Percentiles rank a stretch among this genome's conserved stretches.
Conservation (phyloP, 1,139 yeast species). For the Nakaseomyces bracarensis region DNA sequence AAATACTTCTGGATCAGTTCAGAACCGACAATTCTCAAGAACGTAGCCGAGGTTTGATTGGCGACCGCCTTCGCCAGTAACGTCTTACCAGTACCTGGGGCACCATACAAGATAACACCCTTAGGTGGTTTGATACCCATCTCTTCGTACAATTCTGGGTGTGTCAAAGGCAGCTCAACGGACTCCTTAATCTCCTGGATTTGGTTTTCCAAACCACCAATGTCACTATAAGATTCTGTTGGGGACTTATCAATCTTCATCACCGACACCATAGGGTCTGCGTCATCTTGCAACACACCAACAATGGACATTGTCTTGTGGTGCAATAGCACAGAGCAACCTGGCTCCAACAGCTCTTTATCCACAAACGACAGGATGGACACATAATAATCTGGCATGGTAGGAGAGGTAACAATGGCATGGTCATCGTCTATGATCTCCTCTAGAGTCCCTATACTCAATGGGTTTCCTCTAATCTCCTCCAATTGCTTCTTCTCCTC, state of each 20-base stretch:
- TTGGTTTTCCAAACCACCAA: constrained; percentile 94
- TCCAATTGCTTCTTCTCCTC: constrained; percentile 94
- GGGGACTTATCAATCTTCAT: constrained; percentile 98
- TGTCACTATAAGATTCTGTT: constrained; percentile 91
- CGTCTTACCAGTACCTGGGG: constrained; percentile 99
- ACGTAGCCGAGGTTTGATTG: constrained; percentile 93
- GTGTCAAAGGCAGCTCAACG: constrained; percentile 93
- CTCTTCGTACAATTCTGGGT: constrained; percentile 95
- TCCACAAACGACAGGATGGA: constrained; percentile 96
- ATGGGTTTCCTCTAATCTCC: constrained; percentile 92
- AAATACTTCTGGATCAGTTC: constrained; percentile 94
- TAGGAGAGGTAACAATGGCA: constrained; percentile 92
- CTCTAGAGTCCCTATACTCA: constrained; percentile 93
- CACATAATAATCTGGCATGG: constrained; percentile 96
- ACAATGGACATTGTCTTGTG: constrained; percentile 92
- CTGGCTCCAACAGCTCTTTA: constrained; percentile 91
- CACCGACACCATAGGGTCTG: constrained; percentile 96
- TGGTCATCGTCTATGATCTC: constrained; percentile 98
- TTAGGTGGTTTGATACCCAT: constrained; percentile 99
- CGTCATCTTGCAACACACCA: constrained; percentile 93
- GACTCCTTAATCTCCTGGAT: constrained; percentile 98
- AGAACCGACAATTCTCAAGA: constrained; percentile 91
- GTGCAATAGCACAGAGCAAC: constrained; percentile 93
- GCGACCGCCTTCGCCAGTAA: constrained; percentile 97
- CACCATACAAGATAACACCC: constrained; percentile 96